Evolutionary conservation across 768 basidiomycete genomes (phyloP), one percentile per base, ranked within the genome.

Genomic region (Candolleomyces efflorescens): DNA sequence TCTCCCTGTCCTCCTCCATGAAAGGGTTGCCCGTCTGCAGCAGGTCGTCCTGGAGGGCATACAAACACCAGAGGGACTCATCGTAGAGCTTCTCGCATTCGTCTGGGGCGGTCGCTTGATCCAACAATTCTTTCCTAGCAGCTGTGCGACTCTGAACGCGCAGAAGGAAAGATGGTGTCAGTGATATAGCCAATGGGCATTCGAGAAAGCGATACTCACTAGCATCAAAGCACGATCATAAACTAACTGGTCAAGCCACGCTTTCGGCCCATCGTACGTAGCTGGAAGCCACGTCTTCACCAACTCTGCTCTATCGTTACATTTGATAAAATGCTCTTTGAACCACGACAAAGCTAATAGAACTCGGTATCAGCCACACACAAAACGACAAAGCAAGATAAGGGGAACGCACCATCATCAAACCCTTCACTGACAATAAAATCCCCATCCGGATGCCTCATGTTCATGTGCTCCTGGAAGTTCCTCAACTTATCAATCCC

Each of bases 71-170:
- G 7, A 98, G 71, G 0, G 93, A 92, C 64, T 93, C 93, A 66
- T 98, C 95, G 71, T 98, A 99, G 38, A 96, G 77, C 69, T 89
- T 90, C 76, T 97, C 93, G 69, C 94, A 95, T 66, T 92, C 89
- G 61, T 89, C 82, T 0, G 90, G 86, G 26, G 82, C 82, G 45
- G 78, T 78, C 39, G 86, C 87, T 67, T 89, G 83, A 66, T 93
- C 92, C 11, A 91, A 75, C 0, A 98, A 80, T 67, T 98, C 96
- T 65, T 94, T 93, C 47, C 89, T 81, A 1, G 96, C 95, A 39
- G 95, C 95, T 0, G 87, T 89, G 5, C 95, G 90, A 63, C 94
- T 95, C 95, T 98, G 72, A 18, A n/a, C n/a, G n/a, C n/a, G n/a
- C n/a, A n/a, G n/a, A n/a, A n/a, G n/a, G n/a, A 17, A 6, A 23